phyloP scores from a whole-genome alignment of 1,284 basidiomycete genomes.

The Porodaedalea pini region DNA sequence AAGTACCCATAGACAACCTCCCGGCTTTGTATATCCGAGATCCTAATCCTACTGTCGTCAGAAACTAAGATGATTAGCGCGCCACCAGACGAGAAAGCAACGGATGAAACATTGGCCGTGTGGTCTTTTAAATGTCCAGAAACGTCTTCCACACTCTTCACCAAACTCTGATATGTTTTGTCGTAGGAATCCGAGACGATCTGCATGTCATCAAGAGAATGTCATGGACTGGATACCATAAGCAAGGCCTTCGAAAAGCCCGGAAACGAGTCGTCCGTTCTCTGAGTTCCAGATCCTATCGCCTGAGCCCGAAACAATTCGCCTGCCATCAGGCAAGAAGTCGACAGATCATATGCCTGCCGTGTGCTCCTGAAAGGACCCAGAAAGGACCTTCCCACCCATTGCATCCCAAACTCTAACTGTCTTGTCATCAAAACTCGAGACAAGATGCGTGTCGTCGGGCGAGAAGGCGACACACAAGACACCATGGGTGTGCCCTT shows the following conservation, averaged over 20 bases:
- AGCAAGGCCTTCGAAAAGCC: background rate
- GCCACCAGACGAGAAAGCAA: constrained; percentile 16
- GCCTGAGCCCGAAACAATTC: too few species aligned
- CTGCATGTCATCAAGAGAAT: background rate
- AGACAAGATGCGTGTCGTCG: constrained; percentile 16
- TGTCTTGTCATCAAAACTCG: constrained; percentile 16
- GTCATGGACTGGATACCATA: background rate
- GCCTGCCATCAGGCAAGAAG: too few species aligned
- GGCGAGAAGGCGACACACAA: constrained; percentile 20
- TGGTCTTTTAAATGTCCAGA: background rate
- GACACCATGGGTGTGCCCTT: constrained; percentile 22
- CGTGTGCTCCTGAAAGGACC: too few species aligned
- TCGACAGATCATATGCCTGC: too few species aligned
- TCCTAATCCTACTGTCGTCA: constrained; percentile 5
- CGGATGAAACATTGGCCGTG: background rate
- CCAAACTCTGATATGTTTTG: constrained; percentile 20
- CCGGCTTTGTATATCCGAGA: background rate
- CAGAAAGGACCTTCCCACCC: too few species aligned
- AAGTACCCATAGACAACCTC: constrained; percentile 28
- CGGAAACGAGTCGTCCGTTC: background rate
- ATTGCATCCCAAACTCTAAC: constrained; percentile 19
- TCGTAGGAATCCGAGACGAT: constrained; percentile 16
- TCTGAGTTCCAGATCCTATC: constrained; percentile 4
- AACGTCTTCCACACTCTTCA: background rate
- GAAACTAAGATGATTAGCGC: constrained; percentile 18